Base-by-base conservation (phyloP, 1,139 yeast species). In the Pichia sp. region DNA sequence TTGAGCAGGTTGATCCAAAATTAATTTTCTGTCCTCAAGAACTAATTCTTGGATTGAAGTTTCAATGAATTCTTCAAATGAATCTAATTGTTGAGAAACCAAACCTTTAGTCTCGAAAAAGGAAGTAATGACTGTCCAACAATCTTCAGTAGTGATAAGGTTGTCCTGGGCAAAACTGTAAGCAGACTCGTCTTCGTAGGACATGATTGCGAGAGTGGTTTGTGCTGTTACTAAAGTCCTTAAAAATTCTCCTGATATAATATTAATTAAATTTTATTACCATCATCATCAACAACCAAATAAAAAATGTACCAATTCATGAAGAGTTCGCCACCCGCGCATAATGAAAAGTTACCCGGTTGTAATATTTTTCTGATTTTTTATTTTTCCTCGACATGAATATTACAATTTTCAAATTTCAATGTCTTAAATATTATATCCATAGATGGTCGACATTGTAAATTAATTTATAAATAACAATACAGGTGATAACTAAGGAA, bases 81-180 rank as follows among this genome's bases (percentile, higher is more conserved):
- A 94, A 63, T 92, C 98, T 60, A 94, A 74, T 71, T 94, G 99
- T 68, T 92, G 98, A 30, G 97, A 89, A 29, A 92, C 99, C 58
- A 94, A 76, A 49, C 98, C 98, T 64, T 90, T 90, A 62, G 90
- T 96, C 66, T 84, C 90, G 73, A 94, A 94, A 66, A 92, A 94
- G 27, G 97, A 78, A 37, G 97, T 85, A 56, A 94, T 92, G 53
- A 94, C 97, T 34, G 96, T 83, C 99, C 99, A 94, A 69, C 97
- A 90, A 71, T 94, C 98, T 70, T 94, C 97, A 31, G 97, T 87
- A 26, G 97, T 89, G 70, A 92, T 87, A 16, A 45, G 44, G 29
- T 45, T 42, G 30, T 44, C 48, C 22, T 32, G 38, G n/a, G 38
- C 44, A 35, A 47, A 40, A 10, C 39, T 20, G 35, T 47, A 47